phyloP scores from a whole-genome alignment of 2,329 filamentous ascomycete species.

The Domatiomyces catenatus region DNA sequence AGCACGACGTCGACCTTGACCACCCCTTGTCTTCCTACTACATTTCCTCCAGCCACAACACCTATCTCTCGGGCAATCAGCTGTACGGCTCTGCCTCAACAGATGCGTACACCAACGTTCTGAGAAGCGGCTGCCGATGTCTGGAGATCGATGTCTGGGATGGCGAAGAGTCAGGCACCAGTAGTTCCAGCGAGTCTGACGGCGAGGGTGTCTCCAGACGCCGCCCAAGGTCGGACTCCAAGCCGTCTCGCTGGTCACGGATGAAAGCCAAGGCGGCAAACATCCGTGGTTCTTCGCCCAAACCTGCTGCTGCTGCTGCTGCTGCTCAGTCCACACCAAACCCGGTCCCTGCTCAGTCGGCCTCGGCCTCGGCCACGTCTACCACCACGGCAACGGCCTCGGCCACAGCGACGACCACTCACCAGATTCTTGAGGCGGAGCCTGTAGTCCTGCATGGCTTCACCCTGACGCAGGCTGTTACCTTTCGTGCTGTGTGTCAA shows the following conservation, averaged over 20 bases:
- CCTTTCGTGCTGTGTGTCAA: constrained; percentile 73
- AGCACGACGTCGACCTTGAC: constrained; percentile 39
- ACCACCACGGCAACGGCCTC: too few species aligned
- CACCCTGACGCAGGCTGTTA: constrained; percentile 71
- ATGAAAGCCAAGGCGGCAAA: constrained; percentile 13
- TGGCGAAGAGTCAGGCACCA: constrained; percentile 36
- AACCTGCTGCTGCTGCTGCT: too few species aligned
- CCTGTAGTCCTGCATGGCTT: constrained; percentile 75
- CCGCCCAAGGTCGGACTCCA: constrained; percentile 6
- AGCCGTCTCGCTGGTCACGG: constrained; percentile 10
- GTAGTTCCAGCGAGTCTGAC: constrained; percentile 18
- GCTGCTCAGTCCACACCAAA: neutral
- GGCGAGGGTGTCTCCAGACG: constrained; percentile 5
- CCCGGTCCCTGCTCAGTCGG: neutral
- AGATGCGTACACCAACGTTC: constrained; percentile 61
- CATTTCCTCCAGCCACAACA: constrained; percentile 90
- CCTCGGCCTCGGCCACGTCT: too few species aligned
- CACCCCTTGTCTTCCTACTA: constrained; percentile 76
- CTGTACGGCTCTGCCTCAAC: constrained; percentile 61
- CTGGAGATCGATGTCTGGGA: constrained; percentile 96
- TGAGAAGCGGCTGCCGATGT: constrained; percentile 66
- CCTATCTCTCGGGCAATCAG: constrained; percentile 78
- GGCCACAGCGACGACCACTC: constrained; percentile 2
- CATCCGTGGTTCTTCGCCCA: constrained; percentile 4
- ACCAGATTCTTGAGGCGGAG: constrained; percentile 36